phyloP scores from a whole-genome alignment of 2,329 filamentous ascomycete genomes.

The Penicillium griseofulvum region DNA sequence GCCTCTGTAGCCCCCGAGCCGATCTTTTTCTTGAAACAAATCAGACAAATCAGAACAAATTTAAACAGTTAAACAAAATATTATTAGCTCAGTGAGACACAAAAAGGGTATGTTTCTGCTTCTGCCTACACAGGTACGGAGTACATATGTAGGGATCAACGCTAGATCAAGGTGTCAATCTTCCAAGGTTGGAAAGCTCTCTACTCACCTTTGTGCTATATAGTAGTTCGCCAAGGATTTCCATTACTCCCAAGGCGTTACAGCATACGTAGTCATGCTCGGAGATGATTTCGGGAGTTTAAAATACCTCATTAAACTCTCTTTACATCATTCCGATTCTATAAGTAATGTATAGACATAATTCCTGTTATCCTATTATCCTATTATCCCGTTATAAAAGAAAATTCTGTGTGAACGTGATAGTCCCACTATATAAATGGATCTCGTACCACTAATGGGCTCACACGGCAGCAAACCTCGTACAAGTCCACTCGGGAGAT shows the following conservation, averaged over 20 bases:
- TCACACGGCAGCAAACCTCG: neutral
- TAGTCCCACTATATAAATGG: neutral
- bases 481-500: neutral
- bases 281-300: neutral
- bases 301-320: neutral
- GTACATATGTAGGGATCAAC: too few species aligned
- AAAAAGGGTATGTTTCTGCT: too few species aligned
- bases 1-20: too few species aligned
- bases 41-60: too few species aligned
- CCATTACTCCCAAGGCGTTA: too few species aligned
- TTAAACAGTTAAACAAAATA: too few species aligned
- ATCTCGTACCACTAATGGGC: neutral
- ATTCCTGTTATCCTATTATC: neutral
- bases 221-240: neutral
- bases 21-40: too few species aligned
- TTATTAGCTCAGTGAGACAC: too few species aligned
- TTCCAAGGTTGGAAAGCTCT: too few species aligned
- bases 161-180: too few species aligned
- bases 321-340: neutral
- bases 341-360: neutral
- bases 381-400: too few species aligned
- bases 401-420: slow-evolving; percentile 7
- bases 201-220: neutral
- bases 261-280: neutral
- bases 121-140: too few species aligned